A percentile compares a stretch with the other conserved stretches of the same genome.
phyloP scores from a whole-genome alignment of 352 stramenopile genomes.

The Paralagenidium karlingii region DNA sequence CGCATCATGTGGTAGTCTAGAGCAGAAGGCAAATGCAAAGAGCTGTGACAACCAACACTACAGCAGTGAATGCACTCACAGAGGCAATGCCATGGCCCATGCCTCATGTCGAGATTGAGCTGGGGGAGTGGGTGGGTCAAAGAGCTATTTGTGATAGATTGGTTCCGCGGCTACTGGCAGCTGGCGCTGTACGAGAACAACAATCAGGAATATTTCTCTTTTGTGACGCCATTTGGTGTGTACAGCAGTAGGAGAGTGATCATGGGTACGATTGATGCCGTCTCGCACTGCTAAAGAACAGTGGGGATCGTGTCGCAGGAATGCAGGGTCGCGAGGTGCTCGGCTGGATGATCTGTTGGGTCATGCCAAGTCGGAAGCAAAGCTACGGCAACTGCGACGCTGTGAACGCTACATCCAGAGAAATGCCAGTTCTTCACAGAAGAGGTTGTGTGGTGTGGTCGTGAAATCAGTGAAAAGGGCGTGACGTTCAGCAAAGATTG shows the following conservation, averaged over 20 bases:
- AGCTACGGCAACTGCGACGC: conserved; percentile 9
- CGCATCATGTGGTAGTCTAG: too few relatives aligned
- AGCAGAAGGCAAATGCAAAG: too few relatives aligned
- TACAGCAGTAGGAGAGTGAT: conserved; percentile 10
- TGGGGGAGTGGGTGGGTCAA: neutral
- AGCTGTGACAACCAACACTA: neutral
- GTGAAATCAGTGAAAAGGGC: conserved; percentile 7
- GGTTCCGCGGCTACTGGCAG: conserved; percentile 4
- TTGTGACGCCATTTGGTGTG: conserved; percentile 10
- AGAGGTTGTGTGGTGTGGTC: conserved; percentile 13
- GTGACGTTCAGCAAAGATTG: conserved; percentile 8
- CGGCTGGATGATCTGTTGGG: conserved; percentile 18
- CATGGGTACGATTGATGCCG: conserved; percentile 7
- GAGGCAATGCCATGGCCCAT: conserved; percentile 11
- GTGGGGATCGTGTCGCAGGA: neutral
- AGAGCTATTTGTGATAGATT: conserved; percentile 3
- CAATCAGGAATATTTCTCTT: neutral
- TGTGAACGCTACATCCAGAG: conserved; percentile 16
- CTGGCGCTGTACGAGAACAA: neutral
- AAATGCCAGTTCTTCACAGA: conserved; percentile 12
- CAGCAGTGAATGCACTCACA: conserved; percentile 6
- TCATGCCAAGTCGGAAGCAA: conserved; percentile 3
- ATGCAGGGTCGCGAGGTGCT: conserved; percentile 5
- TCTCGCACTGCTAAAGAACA: conserved; percentile 9
- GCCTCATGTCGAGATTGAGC: conserved; percentile 5